Evolutionary conservation across 2,329 filamentous ascomycete species (phyloP), one percentile per base, ranked within the genome.

Genomic region (Myriosclerotinia duriaeana): DNA sequence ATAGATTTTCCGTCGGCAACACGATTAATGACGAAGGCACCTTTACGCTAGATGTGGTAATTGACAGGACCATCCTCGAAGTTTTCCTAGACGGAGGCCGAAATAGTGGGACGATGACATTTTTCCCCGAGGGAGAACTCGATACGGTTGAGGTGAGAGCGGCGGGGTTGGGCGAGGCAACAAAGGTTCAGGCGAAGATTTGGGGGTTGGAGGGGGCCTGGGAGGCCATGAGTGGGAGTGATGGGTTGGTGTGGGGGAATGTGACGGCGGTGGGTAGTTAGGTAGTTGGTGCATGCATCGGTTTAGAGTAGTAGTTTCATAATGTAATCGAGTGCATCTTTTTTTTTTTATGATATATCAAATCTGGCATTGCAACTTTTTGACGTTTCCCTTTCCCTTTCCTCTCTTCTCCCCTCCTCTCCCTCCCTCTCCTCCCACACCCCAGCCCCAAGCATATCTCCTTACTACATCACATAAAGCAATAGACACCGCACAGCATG

Each of bases 41-140:
- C 1, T 74, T 74, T 40, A 69, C 63, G 22, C 67, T 87, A 44
- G 79, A 80, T 60, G 81, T 80, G 0, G 78, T 87, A 3, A 77
- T 86, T 5, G 85, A 87, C 71, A 77, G 83, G 6, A 81, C 78
- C 15, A 81, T 87, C 36, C 76, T 85, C 9, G 85, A 87, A 72
- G 75, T 86, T 3, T 86, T 85, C 69, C 66, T 86, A 38, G 81
- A 85, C 66, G 79, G 80, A 1, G 84, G 84, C 0, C 77, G 82
- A 64, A 79, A 81, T 60, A 79, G 77, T 42, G 84, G 76, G 0
- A 86, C 83, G 2, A 78, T 80, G 55, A 78, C 80, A 0, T 85
- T 85, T 71, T 87, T 81, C 72, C 80, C 85, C 0, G 76, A 77
- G 2, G 73, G 78, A 3, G 69, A 68, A 14, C 66, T 79, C 15